Base-by-base conservation (phyloP, 2,329 filamentous ascomycete species). In the Fusarium equiseti region DNA sequence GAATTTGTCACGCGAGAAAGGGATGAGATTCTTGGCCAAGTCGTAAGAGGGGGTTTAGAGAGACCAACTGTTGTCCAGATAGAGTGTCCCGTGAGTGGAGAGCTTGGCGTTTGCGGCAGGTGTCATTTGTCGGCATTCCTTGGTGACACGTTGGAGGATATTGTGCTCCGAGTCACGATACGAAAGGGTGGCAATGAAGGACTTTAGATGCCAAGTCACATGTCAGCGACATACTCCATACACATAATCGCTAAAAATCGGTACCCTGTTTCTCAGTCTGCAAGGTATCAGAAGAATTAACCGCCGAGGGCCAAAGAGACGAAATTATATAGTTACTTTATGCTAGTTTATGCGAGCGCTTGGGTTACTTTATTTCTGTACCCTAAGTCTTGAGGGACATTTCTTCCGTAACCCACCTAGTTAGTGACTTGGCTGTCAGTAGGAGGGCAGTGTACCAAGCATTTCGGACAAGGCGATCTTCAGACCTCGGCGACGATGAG, bases 121-220 rank as follows among this genome's bases (percentile, higher is more conserved):
- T 38, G 4, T 38, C 32, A 6, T 38, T 18, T 38, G 32, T 4
- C 7, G 16, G 32, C 16, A 18, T 38, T 18, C 5, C 16, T 11
- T 18, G 16, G 32, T 38, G 9, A 38, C 8, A 18, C 32, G 2
- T 38, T 38, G 9, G 16, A 16, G 32, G 32, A 4, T 5, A 18
- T 38, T 18, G 4, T 18, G 16, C 9, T 38, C 32, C 16, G 16
- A 38, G 32, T 18, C 32, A 11, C n/a, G 16, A 18, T 38, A 38
- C 0, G 6, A 9, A 38, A 38, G 16, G 32, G 3, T 38, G 8
- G 16, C 1, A 18, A 18, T 10, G 9, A 8, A 38, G 0, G 1
- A 6, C 9, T 6, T 18, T 10, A 38, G 9, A 11, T n/a, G 16
- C 32, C 32, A 38, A 38, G 16, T 10, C 18, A 9, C 9, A 38